phyloP scores from a whole-genome alignment of 345 rosid genomes.

The Passiflora organensis region DNA sequence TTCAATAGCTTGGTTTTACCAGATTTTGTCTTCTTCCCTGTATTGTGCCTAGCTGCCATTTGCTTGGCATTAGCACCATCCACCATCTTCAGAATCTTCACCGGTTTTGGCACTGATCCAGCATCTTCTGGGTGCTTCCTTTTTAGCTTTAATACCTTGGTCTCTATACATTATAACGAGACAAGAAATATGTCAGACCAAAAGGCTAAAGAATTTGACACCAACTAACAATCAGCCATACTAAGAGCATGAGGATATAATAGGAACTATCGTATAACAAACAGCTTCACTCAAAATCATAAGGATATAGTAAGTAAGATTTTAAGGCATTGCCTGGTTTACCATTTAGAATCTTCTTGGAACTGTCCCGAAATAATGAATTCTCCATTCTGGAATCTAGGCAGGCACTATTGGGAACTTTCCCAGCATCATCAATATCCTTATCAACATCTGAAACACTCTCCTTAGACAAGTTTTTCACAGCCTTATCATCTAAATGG shows the following conservation, averaged over 20 bases:
- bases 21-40: slow-evolving; percentile 23
- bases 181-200: background rate
- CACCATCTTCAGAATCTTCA: slow-evolving; percentile 31
- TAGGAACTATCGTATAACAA: too few species aligned
- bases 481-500: slow-evolving; percentile 31
- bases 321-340: slow-evolving; percentile 3
- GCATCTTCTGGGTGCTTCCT: slow-evolving; percentile 38
- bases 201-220: background rate
- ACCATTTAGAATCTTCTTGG: slow-evolving; percentile 39
- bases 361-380: slow-evolving; percentile 19
- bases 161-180: slow-evolving; percentile 27
- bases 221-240: too few species aligned
- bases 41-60: slow-evolving; percentile 27
- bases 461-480: slow-evolving; percentile 26
- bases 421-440: slow-evolving; percentile 21
- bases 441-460: slow-evolving; percentile 20
- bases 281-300: background rate
- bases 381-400: slow-evolving; percentile 31
- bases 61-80: slow-evolving; percentile 27
- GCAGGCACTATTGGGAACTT: slow-evolving; percentile 20
- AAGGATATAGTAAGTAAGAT: background rate
- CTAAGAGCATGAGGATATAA: too few species aligned
- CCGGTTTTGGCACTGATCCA: slow-evolving; percentile 24
- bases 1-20: slow-evolving; percentile 33
- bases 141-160: slow-evolving; percentile 42